Conservation (phyloP, 805 yeast genomes). For the Saturnispora diversa region DNA sequence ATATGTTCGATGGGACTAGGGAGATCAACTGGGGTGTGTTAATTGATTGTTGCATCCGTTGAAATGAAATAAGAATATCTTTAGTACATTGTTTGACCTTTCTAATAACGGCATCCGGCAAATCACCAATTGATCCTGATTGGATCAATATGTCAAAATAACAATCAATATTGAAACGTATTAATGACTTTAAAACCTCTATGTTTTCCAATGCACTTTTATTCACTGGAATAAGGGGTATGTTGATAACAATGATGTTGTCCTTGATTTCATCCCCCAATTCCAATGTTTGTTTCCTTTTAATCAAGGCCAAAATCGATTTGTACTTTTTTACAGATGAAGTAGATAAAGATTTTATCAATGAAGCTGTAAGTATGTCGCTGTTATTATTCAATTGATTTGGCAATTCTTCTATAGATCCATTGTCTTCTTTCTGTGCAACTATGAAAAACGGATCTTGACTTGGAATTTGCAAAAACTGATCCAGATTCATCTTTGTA, state of each 20-base stretch:
- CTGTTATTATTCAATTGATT: neutral
- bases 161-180: conserved; percentile 59
- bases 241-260: neutral
- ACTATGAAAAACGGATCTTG: conserved; percentile 3
- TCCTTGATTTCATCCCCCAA: neutral
- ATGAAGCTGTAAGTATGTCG: neutral
- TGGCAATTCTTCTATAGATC: neutral
- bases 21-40: conserved; percentile 57
- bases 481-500: neutral
- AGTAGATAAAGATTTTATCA: neutral
- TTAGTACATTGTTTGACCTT: conserved; percentile 54
- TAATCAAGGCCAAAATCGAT: conserved; percentile 3
- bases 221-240: conserved; percentile 1
- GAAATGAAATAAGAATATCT: conserved; percentile 60
- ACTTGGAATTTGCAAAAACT: neutral
- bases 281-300: neutral
- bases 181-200: conserved; percentile 49
- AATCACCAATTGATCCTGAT: conserved; percentile 10
- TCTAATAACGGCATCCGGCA: conserved; percentile 31
- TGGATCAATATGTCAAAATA: conserved; percentile 48
- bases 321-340: neutral
- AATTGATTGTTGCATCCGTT: conserved; percentile 57
- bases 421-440: neutral
- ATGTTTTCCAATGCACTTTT: conserved; percentile 14
- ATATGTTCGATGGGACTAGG: conserved; percentile 36